Evolutionary conservation across 768 basidiomycete genomes (phyloP).

Genomic region (Gloeopeniophorella convolvens): DNA sequence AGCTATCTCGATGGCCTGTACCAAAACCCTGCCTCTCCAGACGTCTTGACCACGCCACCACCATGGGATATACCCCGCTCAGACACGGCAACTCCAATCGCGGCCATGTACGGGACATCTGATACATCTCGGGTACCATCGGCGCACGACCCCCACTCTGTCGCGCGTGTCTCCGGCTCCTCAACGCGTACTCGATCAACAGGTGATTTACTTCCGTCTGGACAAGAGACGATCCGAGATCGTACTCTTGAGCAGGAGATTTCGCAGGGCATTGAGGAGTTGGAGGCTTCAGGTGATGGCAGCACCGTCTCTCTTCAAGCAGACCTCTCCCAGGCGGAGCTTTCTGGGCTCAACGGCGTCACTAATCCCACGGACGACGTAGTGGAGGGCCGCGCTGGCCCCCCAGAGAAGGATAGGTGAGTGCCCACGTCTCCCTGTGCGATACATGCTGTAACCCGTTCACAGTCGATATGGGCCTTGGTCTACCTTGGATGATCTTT

Average conservation of each 20-base stretch:
- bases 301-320: slow-evolving; percentile 4
- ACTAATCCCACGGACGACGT: slow-evolving; percentile 12
- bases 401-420: slow-evolving; percentile 42
- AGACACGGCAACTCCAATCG: slow-evolving; percentile 46
- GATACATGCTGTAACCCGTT: slow-evolving; percentile 22
- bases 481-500: slow-evolving; percentile 69
- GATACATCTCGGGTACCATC: slow-evolving; percentile 20
- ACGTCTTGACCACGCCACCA: slow-evolving; percentile 41
- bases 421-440: slow-evolving; percentile 13
- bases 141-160: not conserved
- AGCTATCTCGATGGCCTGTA: slow-evolving; percentile 29
- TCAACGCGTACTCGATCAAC: slow-evolving; percentile 51
- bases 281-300: slow-evolving; percentile 1
- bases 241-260: slow-evolving; percentile 22
- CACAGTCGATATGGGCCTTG: slow-evolving; percentile 57
- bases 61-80: slow-evolving; percentile 50
- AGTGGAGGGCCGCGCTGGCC: slow-evolving; percentile 11
- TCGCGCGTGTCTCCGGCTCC: slow-evolving; percentile 24
- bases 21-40: slow-evolving; percentile 71
- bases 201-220: slow-evolving; percentile 41
- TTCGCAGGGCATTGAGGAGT: slow-evolving; percentile 14
- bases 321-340: slow-evolving; percentile 1
- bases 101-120: slow-evolving; percentile 23
- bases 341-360: slow-evolving; percentile 9
- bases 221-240: slow-evolving; percentile 34